phyloP scores from a whole-genome alignment of 176 grass and related monocot species.

The Juncus inflexus region DNA sequence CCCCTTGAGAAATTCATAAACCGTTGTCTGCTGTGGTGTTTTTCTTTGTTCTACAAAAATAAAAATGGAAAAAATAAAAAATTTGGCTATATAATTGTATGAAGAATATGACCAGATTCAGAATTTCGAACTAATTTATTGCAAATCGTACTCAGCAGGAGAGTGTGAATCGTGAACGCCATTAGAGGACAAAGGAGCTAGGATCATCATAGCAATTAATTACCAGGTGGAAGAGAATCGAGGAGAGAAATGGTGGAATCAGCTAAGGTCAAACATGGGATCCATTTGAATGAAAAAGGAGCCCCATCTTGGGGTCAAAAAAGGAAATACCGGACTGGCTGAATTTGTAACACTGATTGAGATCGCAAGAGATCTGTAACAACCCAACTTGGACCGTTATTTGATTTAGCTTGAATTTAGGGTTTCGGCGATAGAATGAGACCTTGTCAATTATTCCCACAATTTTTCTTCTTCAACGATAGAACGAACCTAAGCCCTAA shows the following conservation, averaged over 20 bases:
- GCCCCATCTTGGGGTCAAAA: no score
- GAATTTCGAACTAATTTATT: no score
- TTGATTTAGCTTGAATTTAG: no score
- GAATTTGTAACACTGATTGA: no score
- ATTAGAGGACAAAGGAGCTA: neutral
- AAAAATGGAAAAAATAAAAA: neutral
- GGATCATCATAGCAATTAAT: neutral
- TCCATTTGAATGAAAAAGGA: no score
- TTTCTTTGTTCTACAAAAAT: slow-evolving; percentile 65
- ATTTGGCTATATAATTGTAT: neutral
- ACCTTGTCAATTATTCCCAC: slow-evolving; percentile 79
- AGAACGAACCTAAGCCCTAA: slow-evolving; percentile 54
- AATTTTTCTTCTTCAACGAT: slow-evolving; percentile 3
- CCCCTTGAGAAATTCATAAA: slow-evolving; percentile 85
- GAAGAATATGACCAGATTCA: no score
- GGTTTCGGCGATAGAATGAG: no score
- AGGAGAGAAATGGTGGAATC: slow-evolving; percentile 46
- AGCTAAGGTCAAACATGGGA: slow-evolving; percentile 16
- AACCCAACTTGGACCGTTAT: no score
- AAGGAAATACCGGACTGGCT: no score
- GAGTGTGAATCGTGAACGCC: neutral
- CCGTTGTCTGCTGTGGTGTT: slow-evolving; percentile 57
- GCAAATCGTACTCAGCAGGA: neutral
- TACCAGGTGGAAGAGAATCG: slow-evolving; percentile 53
- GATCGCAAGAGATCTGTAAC: no score